These are phyloP conservation scores for Fusarium sublunatum DNA, from an alignment of 2,329 filamentous ascomycete species.

Conservation along the genomic window DNA sequence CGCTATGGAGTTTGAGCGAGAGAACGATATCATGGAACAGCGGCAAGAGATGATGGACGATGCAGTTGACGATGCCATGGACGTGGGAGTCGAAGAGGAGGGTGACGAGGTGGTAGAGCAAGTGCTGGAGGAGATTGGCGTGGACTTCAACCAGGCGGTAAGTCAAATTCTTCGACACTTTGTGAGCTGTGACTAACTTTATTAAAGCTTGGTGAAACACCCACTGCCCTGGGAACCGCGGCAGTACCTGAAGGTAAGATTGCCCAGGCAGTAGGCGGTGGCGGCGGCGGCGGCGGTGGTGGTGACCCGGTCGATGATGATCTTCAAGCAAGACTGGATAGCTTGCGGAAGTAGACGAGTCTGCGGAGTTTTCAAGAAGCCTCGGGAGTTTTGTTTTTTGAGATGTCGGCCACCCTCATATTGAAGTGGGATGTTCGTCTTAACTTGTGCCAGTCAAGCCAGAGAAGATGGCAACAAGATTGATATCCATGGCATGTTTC, in stretches of 20 bases:
- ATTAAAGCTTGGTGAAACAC: constrained; percentile 87
- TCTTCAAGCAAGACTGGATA: constrained; percentile 91
- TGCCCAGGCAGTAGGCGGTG: constrained; percentile 83
- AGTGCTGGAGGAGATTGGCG: constrained; percentile 94
- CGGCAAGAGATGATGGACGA: constrained; percentile 99
- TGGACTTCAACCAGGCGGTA: constrained; percentile 91
- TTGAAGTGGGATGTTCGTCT: neutral
- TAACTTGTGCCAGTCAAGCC: neutral
- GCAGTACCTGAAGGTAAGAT: constrained; percentile 79
- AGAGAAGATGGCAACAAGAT: constrained; percentile 1
- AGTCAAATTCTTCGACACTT: constrained; percentile 51
- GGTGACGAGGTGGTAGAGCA: constrained; percentile 97
- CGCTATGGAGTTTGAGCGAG: constrained; percentile 98
- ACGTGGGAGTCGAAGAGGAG: constrained; percentile 89
- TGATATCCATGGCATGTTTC: neutral
- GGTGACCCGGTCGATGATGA: constrained; percentile 84
- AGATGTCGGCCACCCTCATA: neutral
- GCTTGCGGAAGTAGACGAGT: constrained; percentile 69
- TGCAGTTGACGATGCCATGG: constrained; percentile 96
- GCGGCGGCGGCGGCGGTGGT: constrained; percentile 62
- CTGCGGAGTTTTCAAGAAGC: neutral
- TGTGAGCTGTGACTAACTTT: constrained; percentile 31
- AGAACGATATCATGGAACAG: constrained; percentile 99
- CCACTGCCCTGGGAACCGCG: constrained; percentile 81
- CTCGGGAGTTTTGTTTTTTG: constrained; percentile 1